These are phyloP conservation scores for Pseudogymnoascus sp. DNA, from an alignment of 2,329 filamentous ascomycete genomes.

Conservation along the genomic window DNA sequence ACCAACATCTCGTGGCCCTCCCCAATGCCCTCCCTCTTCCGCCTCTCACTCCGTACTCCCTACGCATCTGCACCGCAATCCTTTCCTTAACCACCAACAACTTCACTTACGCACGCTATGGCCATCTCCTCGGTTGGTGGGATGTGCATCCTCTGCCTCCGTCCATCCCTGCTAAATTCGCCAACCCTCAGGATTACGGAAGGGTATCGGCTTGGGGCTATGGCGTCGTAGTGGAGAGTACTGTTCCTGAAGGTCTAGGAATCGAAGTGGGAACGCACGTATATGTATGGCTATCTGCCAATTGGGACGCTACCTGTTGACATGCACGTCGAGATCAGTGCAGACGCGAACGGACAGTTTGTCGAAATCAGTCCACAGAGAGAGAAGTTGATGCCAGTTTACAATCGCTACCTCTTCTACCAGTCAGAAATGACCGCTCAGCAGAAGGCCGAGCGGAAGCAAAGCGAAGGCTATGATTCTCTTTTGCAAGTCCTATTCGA, in stretches of 20 bases:
- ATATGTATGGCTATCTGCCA: no score
- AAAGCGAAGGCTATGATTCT: conserved; percentile 19
- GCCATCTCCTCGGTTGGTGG: conserved; percentile 23
- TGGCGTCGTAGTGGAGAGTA: conserved; percentile 22
- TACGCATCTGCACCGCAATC: conserved; percentile 20
- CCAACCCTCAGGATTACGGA: conserved; percentile 20
- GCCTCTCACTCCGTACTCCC: conserved; percentile 16
- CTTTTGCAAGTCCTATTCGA: conserved; percentile 20
- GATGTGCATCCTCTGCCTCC: conserved; percentile 23
- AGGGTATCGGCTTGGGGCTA: conserved; percentile 25
- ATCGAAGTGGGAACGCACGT: conserved; percentile 16
- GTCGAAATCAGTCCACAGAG: conserved; percentile 19
- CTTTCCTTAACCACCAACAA: conserved; percentile 25
- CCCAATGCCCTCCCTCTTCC: conserved; percentile 17
- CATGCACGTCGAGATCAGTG: conserved; percentile 16
- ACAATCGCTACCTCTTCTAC: conserved; percentile 21
- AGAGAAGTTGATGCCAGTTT: conserved; percentile 21
- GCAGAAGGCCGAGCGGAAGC: conserved; percentile 10
- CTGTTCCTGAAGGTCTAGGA: conserved; percentile 4
- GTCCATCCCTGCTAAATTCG: conserved; percentile 18
- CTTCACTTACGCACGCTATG: conserved; percentile 20
- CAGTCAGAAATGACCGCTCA: conserved; percentile 12
- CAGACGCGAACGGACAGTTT: conserved; percentile 16
- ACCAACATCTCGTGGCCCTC: conserved; percentile 22
- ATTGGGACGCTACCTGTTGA: conserved; percentile 21